Evolutionary conservation across 2,329 filamentous ascomycete genomes (phyloP), one percentile per base, ranked within the genome.

Genomic region (Talaromyces piceae): DNA sequence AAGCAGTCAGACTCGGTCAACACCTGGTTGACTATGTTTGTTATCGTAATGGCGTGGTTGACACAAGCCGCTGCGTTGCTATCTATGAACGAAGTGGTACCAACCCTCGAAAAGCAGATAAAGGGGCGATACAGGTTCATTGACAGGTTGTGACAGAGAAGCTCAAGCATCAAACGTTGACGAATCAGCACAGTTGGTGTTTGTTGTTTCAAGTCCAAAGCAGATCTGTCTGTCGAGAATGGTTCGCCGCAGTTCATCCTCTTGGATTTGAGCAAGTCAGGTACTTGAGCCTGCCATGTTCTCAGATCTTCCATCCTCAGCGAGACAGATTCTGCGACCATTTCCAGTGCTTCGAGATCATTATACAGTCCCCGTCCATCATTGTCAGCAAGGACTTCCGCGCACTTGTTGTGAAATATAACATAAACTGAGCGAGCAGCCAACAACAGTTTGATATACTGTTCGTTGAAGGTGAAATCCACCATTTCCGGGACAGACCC

Each of bases 111-210:
- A 27, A 53, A 53, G 30, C 33, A 53, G 12, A 53, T 53, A 46
- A 53, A 53, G 25, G 41, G 41, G 7, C 51, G 51, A 27, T 49
- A 49, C 22, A 53, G 22, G 3, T 43, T 53, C 51, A 53, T 53
- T 16, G 18, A 49, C 3, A 49, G n/a, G 2, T 26, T 53, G 26
- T 53, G 51, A 11, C 43, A 48, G 5, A 53, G 51, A 13, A 53
- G 31, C 25, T 53, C 51, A 27, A 53, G 51, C 8, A 53, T 46
- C 9, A 53, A 3, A 4, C 47, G 47, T 23, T 49, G 46, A 5
- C 51, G 51, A 9, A 31, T 49, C 41, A 53, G 45, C 16, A 46
- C 30, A 31, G 49, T 12, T 22, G 51, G 45, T 30, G 43, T 20
- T n/a, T 37, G 33, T 11, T 49, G 23, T 25, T 48, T 49, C 5